Conservation (phyloP, 179 eudicot species). For the Camellia oleifera region DNA sequence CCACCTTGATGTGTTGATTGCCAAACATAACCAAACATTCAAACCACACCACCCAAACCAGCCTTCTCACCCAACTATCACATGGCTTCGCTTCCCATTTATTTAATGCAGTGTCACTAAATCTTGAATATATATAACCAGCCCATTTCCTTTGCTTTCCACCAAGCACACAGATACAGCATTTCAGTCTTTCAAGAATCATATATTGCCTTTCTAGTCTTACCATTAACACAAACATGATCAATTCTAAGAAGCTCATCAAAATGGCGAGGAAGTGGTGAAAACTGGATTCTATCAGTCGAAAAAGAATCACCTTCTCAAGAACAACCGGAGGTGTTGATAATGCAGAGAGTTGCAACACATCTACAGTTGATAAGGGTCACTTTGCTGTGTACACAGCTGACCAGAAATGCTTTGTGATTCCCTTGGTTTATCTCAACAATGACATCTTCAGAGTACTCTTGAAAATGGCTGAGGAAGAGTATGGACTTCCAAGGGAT, state of each 20-base stretch:
- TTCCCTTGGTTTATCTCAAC: slow-evolving; percentile 29
- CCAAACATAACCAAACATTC: background rate
- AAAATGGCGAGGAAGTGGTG: slow-evolving; percentile 38
- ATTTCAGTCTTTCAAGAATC: background rate
- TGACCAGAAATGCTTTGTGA: slow-evolving; percentile 35
- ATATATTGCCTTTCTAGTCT: background rate
- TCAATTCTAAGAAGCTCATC: slow-evolving; percentile 23
- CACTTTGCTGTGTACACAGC: slow-evolving; percentile 38
- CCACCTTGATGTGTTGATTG: background rate
- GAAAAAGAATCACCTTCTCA: slow-evolving; percentile 27
- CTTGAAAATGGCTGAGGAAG: slow-evolving; percentile 45
- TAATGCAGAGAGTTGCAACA: no score
- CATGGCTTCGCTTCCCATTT: slow-evolving; percentile 13
- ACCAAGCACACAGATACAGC: background rate
- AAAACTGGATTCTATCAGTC: slow-evolving; percentile 27
- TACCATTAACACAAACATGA: background rate
- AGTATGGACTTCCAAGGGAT: slow-evolving; percentile 35
- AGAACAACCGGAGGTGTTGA: background rate
- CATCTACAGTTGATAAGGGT: slow-evolving; percentile 22
- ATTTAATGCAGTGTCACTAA: slow-evolving; percentile 3
- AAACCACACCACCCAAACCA: background rate
- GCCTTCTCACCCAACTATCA: background rate
- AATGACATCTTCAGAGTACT: slow-evolving; percentile 30
- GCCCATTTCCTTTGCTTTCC: background rate
- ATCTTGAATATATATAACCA: background rate